Conservation (phyloP, 2,329 filamentous ascomycete genomes). For the Cladophialophora chaetospira region DNA sequence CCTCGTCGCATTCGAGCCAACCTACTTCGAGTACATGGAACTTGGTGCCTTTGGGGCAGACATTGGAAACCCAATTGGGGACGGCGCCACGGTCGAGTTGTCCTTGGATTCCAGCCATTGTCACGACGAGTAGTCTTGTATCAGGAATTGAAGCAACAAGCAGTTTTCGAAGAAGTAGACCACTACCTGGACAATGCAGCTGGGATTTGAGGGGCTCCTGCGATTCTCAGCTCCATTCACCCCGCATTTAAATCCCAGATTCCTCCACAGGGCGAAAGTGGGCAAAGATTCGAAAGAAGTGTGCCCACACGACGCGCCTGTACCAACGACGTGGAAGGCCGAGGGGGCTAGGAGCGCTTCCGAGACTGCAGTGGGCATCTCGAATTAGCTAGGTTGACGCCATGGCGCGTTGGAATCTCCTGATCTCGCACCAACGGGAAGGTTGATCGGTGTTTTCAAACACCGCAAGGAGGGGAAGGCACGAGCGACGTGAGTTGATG, state of each 20-base stretch:
- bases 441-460: not conserved
- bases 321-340: conserved; percentile 1
- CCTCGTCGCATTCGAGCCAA: conserved; percentile 33
- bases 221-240: not conserved
- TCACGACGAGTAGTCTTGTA: not conserved
- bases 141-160: not conserved
- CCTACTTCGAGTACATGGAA: conserved; percentile 32
- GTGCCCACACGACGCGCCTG: not conserved
- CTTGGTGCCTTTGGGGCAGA: conserved; percentile 33
- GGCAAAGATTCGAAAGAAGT: not conserved
- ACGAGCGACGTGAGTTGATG: not conserved
- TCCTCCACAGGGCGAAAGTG: conserved; percentile 4
- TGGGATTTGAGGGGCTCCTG: conserved; percentile 14
- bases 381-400: conserved; percentile 6
- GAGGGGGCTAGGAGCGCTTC: not conserved
- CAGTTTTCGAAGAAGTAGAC: not conserved
- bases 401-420: not conserved
- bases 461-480: conserved; percentile 2
- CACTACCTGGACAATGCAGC: not conserved
- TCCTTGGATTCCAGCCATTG: conserved; percentile 30
- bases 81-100: conserved; percentile 32
- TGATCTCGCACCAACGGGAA: conserved; percentile 16
- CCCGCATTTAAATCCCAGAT: conserved; percentile 2
- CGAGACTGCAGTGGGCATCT: conserved; percentile 15
- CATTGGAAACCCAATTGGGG: conserved; percentile 30